Evolutionary conservation across 495 filamentous ascomycete genomes (phyloP), one percentile per base, ranked within the genome.

Genomic region (Tuber microsphaerosporum): DNA sequence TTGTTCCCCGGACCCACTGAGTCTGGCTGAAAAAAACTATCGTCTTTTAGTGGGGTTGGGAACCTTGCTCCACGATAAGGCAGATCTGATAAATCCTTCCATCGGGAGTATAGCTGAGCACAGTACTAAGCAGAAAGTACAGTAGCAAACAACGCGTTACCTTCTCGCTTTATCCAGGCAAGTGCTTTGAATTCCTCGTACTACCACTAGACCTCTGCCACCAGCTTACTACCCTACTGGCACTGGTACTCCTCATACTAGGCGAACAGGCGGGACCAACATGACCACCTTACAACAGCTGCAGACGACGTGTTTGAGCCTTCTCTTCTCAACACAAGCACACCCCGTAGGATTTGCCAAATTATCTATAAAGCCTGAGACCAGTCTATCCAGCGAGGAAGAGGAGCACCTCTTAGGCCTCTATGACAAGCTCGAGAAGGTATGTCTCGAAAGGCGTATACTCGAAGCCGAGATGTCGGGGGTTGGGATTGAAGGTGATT

Each of bases 281-380:
- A 80, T 81, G 79, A 68, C 80, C 41, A 77, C 80, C 22, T 73
- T 81, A 22, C 80, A 82, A 46, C 71, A 76, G 61, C 81, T 82
- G 42, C 80, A 81, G 69, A 72, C 73, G 20, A 69, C 80, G 69
- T 80, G 81, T 43, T 71, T 82, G 6, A 65, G 78, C 31, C 72
- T 82, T 10, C 70, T 82, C n/a, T 76, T 82, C 45, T 80, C 81
- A 6, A 80, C 77, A 7, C 81, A 82, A 70, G 73, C 81, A 16
- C 81, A 82, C 70, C 80, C 73, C 1, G 48, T 82, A 65, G 81
- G 81, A 43, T 83, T 83, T 46, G 69, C 81, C 8, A 48, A 72
- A 39, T 34, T 82, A 31, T 61, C 70, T 4, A 34, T 79, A 14
- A 73, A 79, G 34, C 44, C 75, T 8, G 68, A 81, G 68, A 51